Percentiles rank a stretch among this genome's conserved stretches.
Conservation (phyloP, 352 stramenopile genomes). For the Phytophthora lateralis region DNA sequence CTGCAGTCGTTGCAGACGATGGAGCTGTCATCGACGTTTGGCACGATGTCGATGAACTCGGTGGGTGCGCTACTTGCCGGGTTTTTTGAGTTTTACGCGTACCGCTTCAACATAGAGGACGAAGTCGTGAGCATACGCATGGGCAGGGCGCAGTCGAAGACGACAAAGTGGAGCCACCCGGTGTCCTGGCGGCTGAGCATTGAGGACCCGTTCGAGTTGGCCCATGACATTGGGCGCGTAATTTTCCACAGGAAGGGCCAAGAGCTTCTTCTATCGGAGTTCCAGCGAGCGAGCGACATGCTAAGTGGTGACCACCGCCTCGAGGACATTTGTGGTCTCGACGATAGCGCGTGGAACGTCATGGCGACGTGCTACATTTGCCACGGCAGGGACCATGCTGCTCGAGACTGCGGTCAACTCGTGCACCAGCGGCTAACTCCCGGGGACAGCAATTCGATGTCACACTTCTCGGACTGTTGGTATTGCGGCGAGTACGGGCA, state of each 20-base stretch:
- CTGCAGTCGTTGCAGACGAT: conserved; percentile 63
- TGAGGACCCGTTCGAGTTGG: conserved; percentile 87
- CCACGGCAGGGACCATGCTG: conserved; percentile 45
- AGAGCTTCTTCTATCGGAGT: conserved; percentile 62
- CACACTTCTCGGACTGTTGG: conserved; percentile 66
- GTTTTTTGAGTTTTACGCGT: conserved; percentile 98
- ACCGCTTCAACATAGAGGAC: conserved; percentile 95
- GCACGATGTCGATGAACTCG: conserved; percentile 76
- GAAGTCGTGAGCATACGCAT: conserved; percentile 93
- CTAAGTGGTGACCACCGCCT: conserved; percentile 49
- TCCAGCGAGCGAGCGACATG: conserved; percentile 63
- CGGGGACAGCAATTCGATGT: conserved; percentile 18
- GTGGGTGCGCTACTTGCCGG: conserved; percentile 92
- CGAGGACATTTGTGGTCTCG: conserved; percentile 54
- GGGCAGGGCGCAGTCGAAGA: conserved; percentile 65
- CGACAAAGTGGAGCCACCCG: conserved; percentile 70
- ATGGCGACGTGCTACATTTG: conserved; percentile 75
- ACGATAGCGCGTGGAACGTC: conserved; percentile 56
- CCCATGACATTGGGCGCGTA: conserved; percentile 77
- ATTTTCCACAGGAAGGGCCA: conserved; percentile 79
- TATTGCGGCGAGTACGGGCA: conserved; percentile 78
- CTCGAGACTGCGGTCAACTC: conserved; percentile 62
- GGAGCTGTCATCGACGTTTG: conserved; percentile 55
- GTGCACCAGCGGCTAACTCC: conserved; percentile 20
- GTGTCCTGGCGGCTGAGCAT: conserved; percentile 84